Evolutionary conservation across 371 early-diverging fungal species (phyloP).

Genomic region (Mortierella sp.): DNA sequence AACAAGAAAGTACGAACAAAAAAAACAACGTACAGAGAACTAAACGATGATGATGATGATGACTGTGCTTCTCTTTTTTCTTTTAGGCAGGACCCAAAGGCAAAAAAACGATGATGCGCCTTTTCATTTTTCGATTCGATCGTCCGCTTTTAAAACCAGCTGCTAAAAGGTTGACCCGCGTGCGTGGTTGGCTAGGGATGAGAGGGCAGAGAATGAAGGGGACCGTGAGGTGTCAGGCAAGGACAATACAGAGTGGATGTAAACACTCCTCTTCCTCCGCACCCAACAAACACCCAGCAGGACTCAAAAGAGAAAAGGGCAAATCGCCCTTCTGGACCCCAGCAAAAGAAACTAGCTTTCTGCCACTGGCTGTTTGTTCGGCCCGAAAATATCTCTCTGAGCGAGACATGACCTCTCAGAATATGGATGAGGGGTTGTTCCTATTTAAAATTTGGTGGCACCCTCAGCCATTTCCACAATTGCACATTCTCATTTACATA

Average conservation of each 20-base stretch:
- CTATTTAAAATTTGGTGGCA: neutral
- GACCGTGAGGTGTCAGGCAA: neutral
- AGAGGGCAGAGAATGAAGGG: neutral
- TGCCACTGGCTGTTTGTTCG: neutral
- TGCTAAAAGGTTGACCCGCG: conserved; percentile 12
- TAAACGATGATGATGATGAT: neutral
- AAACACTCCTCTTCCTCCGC: neutral
- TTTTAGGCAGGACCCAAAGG: neutral
- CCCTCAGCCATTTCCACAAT: neutral
- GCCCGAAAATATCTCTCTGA: neutral
- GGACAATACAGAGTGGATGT: neutral
- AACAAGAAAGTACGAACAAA: neutral
- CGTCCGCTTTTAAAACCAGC: neutral
- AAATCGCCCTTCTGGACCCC: neutral
- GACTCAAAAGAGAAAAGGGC: neutral
- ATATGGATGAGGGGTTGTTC: neutral
- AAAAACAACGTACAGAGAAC: neutral
- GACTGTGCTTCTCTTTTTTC: neutral
- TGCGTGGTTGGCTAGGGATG: neutral
- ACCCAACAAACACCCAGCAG: neutral
- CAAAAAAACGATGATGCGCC: neutral
- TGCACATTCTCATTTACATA: neutral
- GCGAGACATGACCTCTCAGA: conserved; percentile 6
- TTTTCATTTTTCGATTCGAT: neutral
- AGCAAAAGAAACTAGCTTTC: neutral